Evolutionary conservation across 169 alveolate species (phyloP).

Genomic region (Cystoisospora suis): DNA sequence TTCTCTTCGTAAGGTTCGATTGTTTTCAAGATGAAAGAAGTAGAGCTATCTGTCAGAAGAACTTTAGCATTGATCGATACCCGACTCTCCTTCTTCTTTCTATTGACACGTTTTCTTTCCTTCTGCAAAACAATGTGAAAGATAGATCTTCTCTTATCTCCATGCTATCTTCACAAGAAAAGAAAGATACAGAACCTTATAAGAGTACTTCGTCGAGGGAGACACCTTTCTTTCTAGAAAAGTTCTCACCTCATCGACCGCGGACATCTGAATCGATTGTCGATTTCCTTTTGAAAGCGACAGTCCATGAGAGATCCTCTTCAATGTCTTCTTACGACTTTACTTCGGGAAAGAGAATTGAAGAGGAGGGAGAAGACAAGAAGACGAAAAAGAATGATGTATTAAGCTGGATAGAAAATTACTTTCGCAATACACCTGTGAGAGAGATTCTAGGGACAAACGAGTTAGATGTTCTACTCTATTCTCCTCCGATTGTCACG

Average conservation of each 20-base stretch:
- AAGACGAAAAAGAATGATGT: no score
- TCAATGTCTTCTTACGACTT: no score
- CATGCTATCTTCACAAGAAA: no score
- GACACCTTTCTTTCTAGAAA: neutral
- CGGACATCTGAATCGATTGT: neutral
- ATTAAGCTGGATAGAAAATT: no score
- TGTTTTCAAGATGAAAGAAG: neutral
- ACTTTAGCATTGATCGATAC: neutral
- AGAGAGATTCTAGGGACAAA: no score
- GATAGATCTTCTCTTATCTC: neutral
- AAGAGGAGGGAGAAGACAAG: no score
- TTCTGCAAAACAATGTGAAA: neutral
- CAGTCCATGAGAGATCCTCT: no score
- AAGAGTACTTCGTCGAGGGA: neutral
- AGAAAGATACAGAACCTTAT: neutral
- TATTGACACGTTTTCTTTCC: no score
- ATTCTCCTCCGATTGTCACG: no score
- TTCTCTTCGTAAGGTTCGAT: conserved; percentile 1
- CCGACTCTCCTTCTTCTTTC: neutral
- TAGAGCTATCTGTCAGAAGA: neutral
- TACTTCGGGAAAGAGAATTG: no score
- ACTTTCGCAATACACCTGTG: no score
- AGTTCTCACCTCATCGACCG: neutral
- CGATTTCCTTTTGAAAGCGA: conserved; percentile 16
- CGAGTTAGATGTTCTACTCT: no score